Conservation (phyloP, 352 stramenopile genomes). For the Globisporangium rhizosaccharum region DNA sequence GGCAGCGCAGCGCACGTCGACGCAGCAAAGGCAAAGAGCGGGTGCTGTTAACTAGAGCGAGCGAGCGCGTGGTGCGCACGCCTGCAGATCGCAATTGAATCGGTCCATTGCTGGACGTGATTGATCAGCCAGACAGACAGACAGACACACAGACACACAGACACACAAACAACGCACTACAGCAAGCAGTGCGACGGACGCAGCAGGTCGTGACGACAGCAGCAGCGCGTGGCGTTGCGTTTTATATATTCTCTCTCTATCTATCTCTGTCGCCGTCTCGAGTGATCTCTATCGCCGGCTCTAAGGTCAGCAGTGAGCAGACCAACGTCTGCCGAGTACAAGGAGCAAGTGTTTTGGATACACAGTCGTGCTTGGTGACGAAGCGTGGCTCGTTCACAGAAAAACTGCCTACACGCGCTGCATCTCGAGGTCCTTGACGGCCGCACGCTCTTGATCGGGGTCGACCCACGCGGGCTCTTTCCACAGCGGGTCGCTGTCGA, state of each 20-base stretch:
- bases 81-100: neutral
- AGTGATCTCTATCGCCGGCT: too few relatives aligned
- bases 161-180: too few relatives aligned
- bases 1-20: constrained; percentile 32
- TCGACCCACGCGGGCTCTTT: neutral
- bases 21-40: constrained; percentile 46
- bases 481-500: neutral
- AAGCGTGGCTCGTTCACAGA: too few relatives aligned
- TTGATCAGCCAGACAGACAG: neutral
- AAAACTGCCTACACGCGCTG: constrained; percentile 3
- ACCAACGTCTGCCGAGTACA: too few relatives aligned
- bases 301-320: too few relatives aligned
- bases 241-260: constrained; percentile 1
- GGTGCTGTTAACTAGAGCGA: constrained; percentile 38
- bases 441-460: neutral
- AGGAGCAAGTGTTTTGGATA: too few relatives aligned
- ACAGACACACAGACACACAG: too few relatives aligned
- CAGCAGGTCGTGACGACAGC: neutral
- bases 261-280: neutral
- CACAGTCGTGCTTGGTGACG: too few relatives aligned
- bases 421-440: constrained; percentile 1
- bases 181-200: too few relatives aligned
- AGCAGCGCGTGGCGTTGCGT: neutral
- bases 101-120: neutral
- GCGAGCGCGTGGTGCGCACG: neutral